Base-by-base conservation (phyloP, 1,284 basidiomycete genomes). In the Microbotryomycetes sp. region DNA sequence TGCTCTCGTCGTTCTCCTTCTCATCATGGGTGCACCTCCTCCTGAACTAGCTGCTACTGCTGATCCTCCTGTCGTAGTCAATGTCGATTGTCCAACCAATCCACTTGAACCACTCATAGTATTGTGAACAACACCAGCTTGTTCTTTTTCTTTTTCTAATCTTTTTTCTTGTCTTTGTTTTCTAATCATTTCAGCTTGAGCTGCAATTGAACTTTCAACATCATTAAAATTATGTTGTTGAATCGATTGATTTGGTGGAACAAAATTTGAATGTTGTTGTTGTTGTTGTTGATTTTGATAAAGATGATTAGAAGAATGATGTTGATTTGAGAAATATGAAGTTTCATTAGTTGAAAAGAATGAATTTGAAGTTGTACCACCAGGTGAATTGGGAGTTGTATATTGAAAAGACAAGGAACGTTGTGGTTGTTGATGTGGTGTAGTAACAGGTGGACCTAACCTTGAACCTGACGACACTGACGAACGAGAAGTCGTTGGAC, bases 171-270 rank as follows among this genome's bases (percentile, higher is more conserved):
- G 42, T 25, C 65, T 45, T 42, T 65, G 57, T 22, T 64, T 60
- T 4, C 65, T 52, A 51, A 69, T 69, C 36, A 59, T 56, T 23
- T 65, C 63, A 3, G 60, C 67, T 50, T 69, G 65, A 1, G 49
- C 49, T 7, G 63, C 63, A 29, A 68, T 68, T 36, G 59, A 60
- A 9, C 32, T 4, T 6, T 68, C 67, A 28, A 68, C 67, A 23
- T 68, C 67, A 53, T 68, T 64, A 22, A 59, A 25, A 6, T 50
- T 5, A 15, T 31, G 47, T 47, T 42, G 15, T 16, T 48, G 32
- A 15, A 31, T 7, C 6, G 50, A 42, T 32, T n/a, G 50, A 22
- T 19, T 49, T 47, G 31, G 14, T 9, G 46, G 14, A 22, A 45
- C 46, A 30, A 42, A 29, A n/a, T n/a, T 28, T 36, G 7, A 23